Percentiles rank a stretch among this genome's conserved stretches.
Conservation (phyloP, 495 filamentous ascomycete genomes). For the Aspergillus biplanus region DNA sequence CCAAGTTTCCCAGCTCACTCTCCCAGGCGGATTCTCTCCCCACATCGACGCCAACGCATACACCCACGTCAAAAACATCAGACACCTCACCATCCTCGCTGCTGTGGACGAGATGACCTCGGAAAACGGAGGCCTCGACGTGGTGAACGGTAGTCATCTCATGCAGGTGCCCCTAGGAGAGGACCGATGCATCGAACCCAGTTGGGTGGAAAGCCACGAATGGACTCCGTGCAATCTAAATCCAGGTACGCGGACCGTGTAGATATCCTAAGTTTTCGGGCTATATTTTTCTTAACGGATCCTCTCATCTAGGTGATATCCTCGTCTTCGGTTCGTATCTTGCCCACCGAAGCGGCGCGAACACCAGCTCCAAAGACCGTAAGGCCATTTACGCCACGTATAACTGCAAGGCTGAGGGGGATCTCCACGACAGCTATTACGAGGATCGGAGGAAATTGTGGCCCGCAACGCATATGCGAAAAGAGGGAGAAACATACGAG, state of each 20-base stretch:
- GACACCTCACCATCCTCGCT: constrained; percentile 48
- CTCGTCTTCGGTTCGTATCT: constrained; percentile 50
- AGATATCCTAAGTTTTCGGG: neutral
- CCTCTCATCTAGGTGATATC: constrained; percentile 35
- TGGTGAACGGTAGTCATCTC: constrained; percentile 45
- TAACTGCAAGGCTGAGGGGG: constrained; percentile 45
- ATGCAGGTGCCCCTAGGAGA: constrained; percentile 43
- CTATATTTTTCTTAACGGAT: neutral
- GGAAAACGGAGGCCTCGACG: constrained; percentile 48
- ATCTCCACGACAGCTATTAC: constrained; percentile 49
- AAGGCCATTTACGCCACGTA: constrained; percentile 51
- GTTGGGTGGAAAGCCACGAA: constrained; percentile 42
- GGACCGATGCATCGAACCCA: constrained; percentile 44
- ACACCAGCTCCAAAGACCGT: constrained; percentile 42
- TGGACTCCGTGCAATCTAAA: constrained; percentile 47
- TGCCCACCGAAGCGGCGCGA: constrained; percentile 47
- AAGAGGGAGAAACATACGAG: constrained; percentile 42
- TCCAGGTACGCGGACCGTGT: constrained; percentile 29
- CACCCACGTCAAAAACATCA: constrained; percentile 51
- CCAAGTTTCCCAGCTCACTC: neutral
- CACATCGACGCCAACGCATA: constrained; percentile 54
- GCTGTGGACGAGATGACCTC: constrained; percentile 46
- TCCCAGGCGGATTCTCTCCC: constrained; percentile 41
- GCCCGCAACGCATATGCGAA: constrained; percentile 49
- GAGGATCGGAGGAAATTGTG: constrained; percentile 43